Evolutionary conservation across 2,329 filamentous ascomycete genomes (phyloP).

Genomic region (Botrytis paeoniae): DNA sequence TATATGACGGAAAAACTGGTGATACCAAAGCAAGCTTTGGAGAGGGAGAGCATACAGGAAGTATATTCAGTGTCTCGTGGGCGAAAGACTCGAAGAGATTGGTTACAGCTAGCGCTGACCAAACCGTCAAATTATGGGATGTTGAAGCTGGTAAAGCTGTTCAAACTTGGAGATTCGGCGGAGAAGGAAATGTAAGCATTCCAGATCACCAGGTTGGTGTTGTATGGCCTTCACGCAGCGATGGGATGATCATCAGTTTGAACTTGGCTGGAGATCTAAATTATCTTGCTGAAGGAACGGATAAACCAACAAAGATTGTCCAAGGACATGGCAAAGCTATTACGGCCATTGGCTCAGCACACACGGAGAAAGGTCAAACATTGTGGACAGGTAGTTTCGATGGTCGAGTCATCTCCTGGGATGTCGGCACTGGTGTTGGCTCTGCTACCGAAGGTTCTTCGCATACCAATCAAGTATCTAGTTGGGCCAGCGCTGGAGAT

Average conservation of each 20-base stretch:
- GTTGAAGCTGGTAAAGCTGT: constrained; percentile 71
- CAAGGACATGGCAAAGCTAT: constrained; percentile 91
- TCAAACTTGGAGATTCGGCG: constrained; percentile 83
- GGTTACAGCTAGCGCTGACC: constrained; percentile 89
- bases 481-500: constrained; percentile 61
- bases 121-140: constrained; percentile 94
- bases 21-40: constrained; percentile 73
- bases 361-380: constrained; percentile 51
- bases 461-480: constrained; percentile 83
- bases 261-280: constrained; percentile 86
- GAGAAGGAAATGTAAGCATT: constrained; percentile 63
- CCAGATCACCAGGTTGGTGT: constrained; percentile 91
- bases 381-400: constrained; percentile 92
- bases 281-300: constrained; percentile 73
- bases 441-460: constrained; percentile 72
- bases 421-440: constrained; percentile 66
- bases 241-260: constrained; percentile 86
- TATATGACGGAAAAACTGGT: constrained; percentile 96
- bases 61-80: constrained; percentile 92
- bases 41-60: constrained; percentile 83
- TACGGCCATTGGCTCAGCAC: constrained; percentile 66
- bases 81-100: constrained; percentile 79
- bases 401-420: constrained; percentile 82
- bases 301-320: constrained; percentile 67
- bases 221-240: constrained; percentile 78